phyloP scores from a whole-genome alignment of 2,329 filamentous ascomycete genomes.

The Fusarium guadeloupense region DNA sequence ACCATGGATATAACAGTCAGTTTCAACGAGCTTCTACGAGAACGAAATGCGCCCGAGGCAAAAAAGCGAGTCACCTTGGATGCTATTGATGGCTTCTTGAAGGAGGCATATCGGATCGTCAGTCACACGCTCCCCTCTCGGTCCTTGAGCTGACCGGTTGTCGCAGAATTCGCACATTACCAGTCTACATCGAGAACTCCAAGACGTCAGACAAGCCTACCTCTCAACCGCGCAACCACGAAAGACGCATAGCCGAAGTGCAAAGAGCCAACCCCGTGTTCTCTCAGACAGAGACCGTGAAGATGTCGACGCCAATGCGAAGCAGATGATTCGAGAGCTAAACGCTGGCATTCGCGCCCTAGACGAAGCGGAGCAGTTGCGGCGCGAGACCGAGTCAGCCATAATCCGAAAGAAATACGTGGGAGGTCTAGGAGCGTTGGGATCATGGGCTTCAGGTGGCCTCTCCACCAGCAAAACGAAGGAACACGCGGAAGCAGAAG shows the following conservation, averaged over 20 bases:
- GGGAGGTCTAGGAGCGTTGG: slow-evolving; percentile 69
- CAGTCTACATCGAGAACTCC: slow-evolving; percentile 81
- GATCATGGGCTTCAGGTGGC: slow-evolving; percentile 72
- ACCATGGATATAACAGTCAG: slow-evolving; percentile 71
- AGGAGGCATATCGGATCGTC: slow-evolving; percentile 94
- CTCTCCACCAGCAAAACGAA: slow-evolving; percentile 58
- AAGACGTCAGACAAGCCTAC: slow-evolving; percentile 87
- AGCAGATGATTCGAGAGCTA: slow-evolving; percentile 84
- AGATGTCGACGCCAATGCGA: slow-evolving; percentile 86
- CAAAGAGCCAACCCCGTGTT: slow-evolving; percentile 59
- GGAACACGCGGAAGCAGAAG: slow-evolving; percentile 79
- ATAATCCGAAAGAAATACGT: slow-evolving; percentile 77
- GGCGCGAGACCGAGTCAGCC: slow-evolving; percentile 77
- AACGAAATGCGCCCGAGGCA: slow-evolving; percentile 62
- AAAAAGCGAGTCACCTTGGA: slow-evolving; percentile 54
- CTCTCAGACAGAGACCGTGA: slow-evolving; percentile 86
- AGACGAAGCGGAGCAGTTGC: slow-evolving; percentile 82
- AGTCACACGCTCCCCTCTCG: slow-evolving; percentile 44
- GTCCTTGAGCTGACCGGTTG: slow-evolving; percentile 28
- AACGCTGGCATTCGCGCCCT: slow-evolving; percentile 83
- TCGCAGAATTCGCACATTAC: slow-evolving; percentile 83
- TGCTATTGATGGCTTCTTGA: slow-evolving; percentile 84
- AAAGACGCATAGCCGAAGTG: slow-evolving; percentile 59
- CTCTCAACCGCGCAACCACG: slow-evolving; percentile 80
- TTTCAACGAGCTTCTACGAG: slow-evolving; percentile 74